These are phyloP conservation scores for Oxalis stricta DNA, from an alignment of 441 rosid species.

Conservation along the genomic window DNA sequence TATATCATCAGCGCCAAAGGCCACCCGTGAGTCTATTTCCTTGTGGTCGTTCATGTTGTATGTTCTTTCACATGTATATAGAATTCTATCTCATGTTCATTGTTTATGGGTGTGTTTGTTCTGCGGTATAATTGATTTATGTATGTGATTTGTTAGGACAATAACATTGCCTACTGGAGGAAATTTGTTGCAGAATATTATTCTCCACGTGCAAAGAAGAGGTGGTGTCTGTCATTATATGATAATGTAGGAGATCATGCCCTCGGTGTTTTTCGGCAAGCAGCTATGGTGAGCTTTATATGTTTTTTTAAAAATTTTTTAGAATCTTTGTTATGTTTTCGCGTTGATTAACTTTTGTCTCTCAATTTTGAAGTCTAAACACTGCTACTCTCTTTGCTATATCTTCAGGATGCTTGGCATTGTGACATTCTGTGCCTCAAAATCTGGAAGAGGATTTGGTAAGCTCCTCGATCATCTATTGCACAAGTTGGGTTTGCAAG, in stretches of 20 bases:
- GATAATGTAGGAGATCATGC: conserved; percentile 89
- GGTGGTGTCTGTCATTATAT: conserved; percentile 90
- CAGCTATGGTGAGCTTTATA: conserved; percentile 65
- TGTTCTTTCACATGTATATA: too few species aligned
- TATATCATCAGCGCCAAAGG: conserved; percentile 90
- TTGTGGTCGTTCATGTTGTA: too few species aligned
- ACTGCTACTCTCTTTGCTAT: too few species aligned
- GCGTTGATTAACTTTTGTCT: background rate
- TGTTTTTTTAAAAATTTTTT: background rate
- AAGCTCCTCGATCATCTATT: conserved; percentile 8
- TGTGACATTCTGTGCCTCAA: conserved; percentile 85
- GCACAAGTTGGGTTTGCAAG: background rate
- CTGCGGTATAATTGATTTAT: conserved; percentile 3
- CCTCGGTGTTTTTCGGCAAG: conserved; percentile 91
- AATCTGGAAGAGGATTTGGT: conserved; percentile 99
- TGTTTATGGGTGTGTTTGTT: background rate
- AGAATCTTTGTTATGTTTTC: background rate
- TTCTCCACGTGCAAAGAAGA: conserved; percentile 93
- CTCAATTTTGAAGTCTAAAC: too few species aligned
- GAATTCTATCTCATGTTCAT: background rate
- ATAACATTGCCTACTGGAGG: conserved; percentile 85
- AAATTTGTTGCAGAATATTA: conserved; percentile 86
- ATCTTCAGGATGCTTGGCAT: conserved; percentile 89
- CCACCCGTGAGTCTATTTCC: conserved; percentile 50
- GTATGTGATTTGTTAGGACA: conserved; percentile 47